These are phyloP conservation scores for Hymenoscyphus infarciens DNA, from an alignment of 2,329 filamentous ascomycete genomes.

Conservation along the genomic window DNA sequence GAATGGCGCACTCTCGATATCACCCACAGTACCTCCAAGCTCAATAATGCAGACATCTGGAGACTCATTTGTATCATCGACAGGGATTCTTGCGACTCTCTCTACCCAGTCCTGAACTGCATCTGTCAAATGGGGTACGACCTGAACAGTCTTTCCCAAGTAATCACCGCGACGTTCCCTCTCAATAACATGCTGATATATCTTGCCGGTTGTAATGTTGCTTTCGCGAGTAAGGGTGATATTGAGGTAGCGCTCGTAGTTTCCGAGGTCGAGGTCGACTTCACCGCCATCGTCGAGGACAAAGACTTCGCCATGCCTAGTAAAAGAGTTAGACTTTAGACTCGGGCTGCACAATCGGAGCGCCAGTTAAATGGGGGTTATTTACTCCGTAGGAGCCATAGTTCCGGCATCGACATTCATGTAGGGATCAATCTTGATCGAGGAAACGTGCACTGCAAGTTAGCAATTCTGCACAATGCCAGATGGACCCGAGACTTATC, in stretches of 20 bases:
- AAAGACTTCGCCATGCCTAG: slow-evolving; percentile 81
- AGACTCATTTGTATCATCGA: slow-evolving; percentile 76
- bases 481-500: slow-evolving; percentile 49
- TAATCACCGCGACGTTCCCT: slow-evolving; percentile 61
- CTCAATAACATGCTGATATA: slow-evolving; percentile 85
- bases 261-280: slow-evolving; percentile 70
- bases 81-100: slow-evolving; percentile 77
- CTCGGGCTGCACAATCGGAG: slow-evolving; percentile 32
- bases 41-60: slow-evolving; percentile 91
- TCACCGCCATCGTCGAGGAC: slow-evolving; percentile 82
- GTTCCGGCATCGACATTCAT: slow-evolving; percentile 74
- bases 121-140: slow-evolving; percentile 88
- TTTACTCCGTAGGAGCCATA: slow-evolving; percentile 56
- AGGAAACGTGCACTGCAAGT: slow-evolving; percentile 50
- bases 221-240: slow-evolving; percentile 79
- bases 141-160: slow-evolving; percentile 83
- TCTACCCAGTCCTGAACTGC: slow-evolving; percentile 92
- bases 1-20: slow-evolving; percentile 85
- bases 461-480: slow-evolving; percentile 26
- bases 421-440: slow-evolving; percentile 70
- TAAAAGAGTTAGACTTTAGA: background rate
- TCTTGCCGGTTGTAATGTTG: slow-evolving; percentile 97
- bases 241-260: slow-evolving; percentile 78
- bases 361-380: slow-evolving; percentile 24
- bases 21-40: slow-evolving; percentile 67